Conservation (phyloP, 768 basidiomycete genomes). For the Termitomyces heimii region DNA sequence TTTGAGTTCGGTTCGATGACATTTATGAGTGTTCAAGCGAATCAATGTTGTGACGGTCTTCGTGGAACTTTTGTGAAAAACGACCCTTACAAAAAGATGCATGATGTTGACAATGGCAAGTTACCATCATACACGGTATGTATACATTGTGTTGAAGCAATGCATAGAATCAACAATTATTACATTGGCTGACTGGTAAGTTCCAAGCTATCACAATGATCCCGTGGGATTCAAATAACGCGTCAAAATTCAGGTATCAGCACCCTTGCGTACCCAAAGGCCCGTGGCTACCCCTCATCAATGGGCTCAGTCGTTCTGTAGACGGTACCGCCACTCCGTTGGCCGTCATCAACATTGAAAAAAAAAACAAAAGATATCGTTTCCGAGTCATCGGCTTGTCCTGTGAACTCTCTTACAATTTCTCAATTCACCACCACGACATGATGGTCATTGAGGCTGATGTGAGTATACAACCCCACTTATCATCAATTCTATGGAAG, state of each 20-base stretch:
- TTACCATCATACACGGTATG: neutral
- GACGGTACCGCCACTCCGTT: neutral
- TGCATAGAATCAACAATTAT: slow-evolving; percentile 4
- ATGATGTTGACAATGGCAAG: slow-evolving; percentile 2
- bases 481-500: slow-evolving; percentile 1
- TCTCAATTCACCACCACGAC: slow-evolving; percentile 2
- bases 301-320: slow-evolving; percentile 1
- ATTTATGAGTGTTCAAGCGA: neutral
- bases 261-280: neutral
- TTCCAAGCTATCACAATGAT: neutral
- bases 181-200: slow-evolving; percentile 1
- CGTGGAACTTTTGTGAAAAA: slow-evolving; percentile 4
- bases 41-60: slow-evolving; percentile 4
- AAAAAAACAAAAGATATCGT: slow-evolving; percentile 4
- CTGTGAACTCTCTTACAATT: slow-evolving; percentile 3
- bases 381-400: slow-evolving; percentile 6
- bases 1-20: neutral
- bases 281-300: slow-evolving; percentile 3
- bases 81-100: neutral
- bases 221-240: neutral
- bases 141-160: neutral
- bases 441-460: slow-evolving; percentile 5
- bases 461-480: slow-evolving; percentile 1
- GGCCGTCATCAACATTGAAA: slow-evolving; percentile 2
- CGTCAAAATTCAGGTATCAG: slow-evolving; percentile 1